Evolutionary conservation across 1,284 basidiomycete species (phyloP).

Genomic region (Cystobasidium pallidum): DNA sequence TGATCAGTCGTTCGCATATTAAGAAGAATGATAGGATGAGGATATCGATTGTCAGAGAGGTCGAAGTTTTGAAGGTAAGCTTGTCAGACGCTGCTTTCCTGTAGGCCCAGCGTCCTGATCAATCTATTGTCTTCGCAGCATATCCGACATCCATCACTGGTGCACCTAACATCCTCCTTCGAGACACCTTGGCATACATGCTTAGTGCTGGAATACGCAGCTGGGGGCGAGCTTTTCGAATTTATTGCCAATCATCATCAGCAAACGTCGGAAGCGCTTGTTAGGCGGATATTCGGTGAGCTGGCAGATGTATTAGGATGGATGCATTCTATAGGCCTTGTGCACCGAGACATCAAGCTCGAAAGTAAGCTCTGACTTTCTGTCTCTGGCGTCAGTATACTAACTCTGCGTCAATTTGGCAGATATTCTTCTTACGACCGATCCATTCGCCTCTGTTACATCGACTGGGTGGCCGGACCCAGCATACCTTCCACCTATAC

Average conservation of each 20-base stretch:
- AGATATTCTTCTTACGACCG: constrained; percentile 66
- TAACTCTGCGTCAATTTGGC: neutral
- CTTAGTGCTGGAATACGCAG: constrained; percentile 75
- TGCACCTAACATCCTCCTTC: constrained; percentile 73
- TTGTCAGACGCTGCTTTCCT: no score
- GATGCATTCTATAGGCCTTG: constrained; percentile 84
- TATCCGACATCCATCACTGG: constrained; percentile 81
- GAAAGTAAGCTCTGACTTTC: constrained; percentile 68
- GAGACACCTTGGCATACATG: constrained; percentile 75
- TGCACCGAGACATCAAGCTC: constrained; percentile 91
- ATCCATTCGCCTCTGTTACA: constrained; percentile 57
- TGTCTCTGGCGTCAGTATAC: neutral
- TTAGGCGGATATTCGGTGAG: constrained; percentile 77
- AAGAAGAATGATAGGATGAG: constrained; percentile 69
- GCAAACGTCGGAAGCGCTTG: constrained; percentile 65
- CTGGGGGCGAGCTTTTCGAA: constrained; percentile 82
- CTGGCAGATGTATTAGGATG: constrained; percentile 79
- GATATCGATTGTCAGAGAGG: constrained; percentile 82
- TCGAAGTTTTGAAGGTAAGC: constrained; percentile 76
- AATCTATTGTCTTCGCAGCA: no score
- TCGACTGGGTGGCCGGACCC: constrained; percentile 55
- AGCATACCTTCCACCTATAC: constrained; percentile 57
- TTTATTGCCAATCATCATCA: constrained; percentile 68
- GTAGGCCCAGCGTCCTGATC: no score
- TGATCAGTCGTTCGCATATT: constrained; percentile 68